Percentiles rank a stretch among this genome's conserved stretches.
These are phyloP conservation scores for Byssoonygena ceratinophila DNA, from an alignment of 2,329 filamentous ascomycete genomes.

Conservation along the genomic window DNA sequence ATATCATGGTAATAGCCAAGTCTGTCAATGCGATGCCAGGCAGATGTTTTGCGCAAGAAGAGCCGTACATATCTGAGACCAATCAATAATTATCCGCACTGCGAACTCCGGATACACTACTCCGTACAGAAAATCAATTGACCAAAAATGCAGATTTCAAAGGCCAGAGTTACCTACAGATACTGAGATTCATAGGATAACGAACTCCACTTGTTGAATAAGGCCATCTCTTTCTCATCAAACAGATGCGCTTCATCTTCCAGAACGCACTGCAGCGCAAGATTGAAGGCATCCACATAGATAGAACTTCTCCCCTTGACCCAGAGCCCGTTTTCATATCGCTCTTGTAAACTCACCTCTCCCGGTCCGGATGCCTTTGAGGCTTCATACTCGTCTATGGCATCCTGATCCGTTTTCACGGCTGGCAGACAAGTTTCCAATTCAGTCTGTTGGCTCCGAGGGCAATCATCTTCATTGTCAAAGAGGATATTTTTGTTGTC, in stretches of 20 bases:
- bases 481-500: slow-evolving; percentile 11
- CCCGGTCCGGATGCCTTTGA: slow-evolving; percentile 47
- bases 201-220: slow-evolving; percentile 66
- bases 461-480: slow-evolving; percentile 7
- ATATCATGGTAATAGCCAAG: slow-evolving; percentile 78
- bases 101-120: too few species aligned
- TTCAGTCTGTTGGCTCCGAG: slow-evolving; percentile 46
- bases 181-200: slow-evolving; percentile 82
- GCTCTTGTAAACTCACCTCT: slow-evolving; percentile 35
- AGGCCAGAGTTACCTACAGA: slow-evolving; percentile 49
- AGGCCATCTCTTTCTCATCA: slow-evolving; percentile 60
- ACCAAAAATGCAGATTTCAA: neutral
- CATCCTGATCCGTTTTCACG: slow-evolving; percentile 55
- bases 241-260: slow-evolving; percentile 84
- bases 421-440: slow-evolving; percentile 61
- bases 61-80: slow-evolving; percentile 67
- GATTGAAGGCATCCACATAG: slow-evolving; percentile 94
- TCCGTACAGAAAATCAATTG: neutral
- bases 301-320: slow-evolving; percentile 71
- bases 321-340: slow-evolving; percentile 47
- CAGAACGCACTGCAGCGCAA: slow-evolving; percentile 79
- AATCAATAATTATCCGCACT: slow-evolving; percentile 10
- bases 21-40: slow-evolving; percentile 74
- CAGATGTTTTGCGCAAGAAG: slow-evolving; percentile 81
- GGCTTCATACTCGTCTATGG: slow-evolving; percentile 69